Conservation (phyloP, 345 rosid species). For the Arabidopsis arenosa region DNA sequence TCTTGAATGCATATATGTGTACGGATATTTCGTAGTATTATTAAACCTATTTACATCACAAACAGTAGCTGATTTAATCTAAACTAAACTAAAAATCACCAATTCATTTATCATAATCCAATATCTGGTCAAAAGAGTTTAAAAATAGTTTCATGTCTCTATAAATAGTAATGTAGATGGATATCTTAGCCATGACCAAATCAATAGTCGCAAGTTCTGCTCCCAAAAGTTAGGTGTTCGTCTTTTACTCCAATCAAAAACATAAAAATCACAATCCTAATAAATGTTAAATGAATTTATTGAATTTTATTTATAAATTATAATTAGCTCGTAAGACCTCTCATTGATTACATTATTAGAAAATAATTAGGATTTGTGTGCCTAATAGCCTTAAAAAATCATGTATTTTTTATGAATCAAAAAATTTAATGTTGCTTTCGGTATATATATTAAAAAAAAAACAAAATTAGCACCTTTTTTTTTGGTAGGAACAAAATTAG, state of each 20-base stretch:
- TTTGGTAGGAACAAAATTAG: background rate
- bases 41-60: background rate
- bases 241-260: too few species aligned
- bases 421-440: too few species aligned
- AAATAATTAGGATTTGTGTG: too few species aligned
- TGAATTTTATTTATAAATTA: too few species aligned
- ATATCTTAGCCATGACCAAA: background rate
- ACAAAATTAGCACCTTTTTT: background rate
- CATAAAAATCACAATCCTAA: too few species aligned
- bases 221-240: background rate
- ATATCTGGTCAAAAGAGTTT: background rate
- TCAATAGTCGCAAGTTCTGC: background rate
- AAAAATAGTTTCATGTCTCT: background rate
- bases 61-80: background rate
- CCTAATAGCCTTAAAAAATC: too few species aligned
- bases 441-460: background rate
- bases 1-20: too few species aligned
- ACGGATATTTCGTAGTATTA: background rate
- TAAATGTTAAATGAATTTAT: too few species aligned
- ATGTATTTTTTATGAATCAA: too few species aligned
- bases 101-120: background rate
- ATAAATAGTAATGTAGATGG: background rate
- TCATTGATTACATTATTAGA: too few species aligned
- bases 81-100: background rate
- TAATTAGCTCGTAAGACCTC: too few species aligned